These are phyloP conservation scores for Neocatenulostroma microsporum DNA, from an alignment of 2,329 filamentous ascomycete species.

Conservation along the genomic window DNA sequence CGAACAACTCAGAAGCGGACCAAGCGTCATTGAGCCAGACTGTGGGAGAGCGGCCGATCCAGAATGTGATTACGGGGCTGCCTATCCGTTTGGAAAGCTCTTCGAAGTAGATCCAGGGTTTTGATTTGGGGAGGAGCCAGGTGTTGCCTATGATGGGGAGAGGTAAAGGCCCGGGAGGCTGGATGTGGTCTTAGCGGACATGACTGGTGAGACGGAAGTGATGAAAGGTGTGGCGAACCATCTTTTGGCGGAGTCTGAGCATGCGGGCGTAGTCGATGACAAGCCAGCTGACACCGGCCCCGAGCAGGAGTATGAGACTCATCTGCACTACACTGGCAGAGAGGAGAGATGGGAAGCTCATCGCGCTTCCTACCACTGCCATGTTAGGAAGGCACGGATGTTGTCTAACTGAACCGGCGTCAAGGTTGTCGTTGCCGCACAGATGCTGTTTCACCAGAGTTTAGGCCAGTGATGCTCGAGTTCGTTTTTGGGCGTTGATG, in stretches of 20 bases:
- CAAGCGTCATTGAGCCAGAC: slow-evolving; percentile 40
- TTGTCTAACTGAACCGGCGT: too few species aligned
- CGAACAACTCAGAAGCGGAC: slow-evolving; percentile 39
- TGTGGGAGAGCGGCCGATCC: slow-evolving; percentile 41
- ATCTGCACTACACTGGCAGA: slow-evolving; percentile 2
- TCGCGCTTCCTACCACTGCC: slow-evolving; percentile 5
- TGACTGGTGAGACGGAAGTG: too few species aligned
- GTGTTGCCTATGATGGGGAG: slow-evolving; percentile 41
- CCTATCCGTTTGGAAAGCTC: slow-evolving; percentile 39
- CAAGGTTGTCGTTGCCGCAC: too few species aligned
- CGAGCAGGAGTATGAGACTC: slow-evolving; percentile 20
- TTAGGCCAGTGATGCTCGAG: too few species aligned
- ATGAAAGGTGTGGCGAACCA: slow-evolving; percentile 13
- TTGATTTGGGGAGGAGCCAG: slow-evolving; percentile 26
- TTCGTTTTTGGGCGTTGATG: too few species aligned
- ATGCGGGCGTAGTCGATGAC: slow-evolving; percentile 20
- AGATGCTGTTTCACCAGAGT: too few species aligned
- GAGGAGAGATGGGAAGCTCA: neutral
- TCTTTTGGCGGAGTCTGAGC: slow-evolving; percentile 14
- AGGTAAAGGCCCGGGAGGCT: slow-evolving; percentile 41
- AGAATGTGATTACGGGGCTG: slow-evolving; percentile 41
- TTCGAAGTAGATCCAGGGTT: slow-evolving; percentile 38
- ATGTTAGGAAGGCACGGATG: too few species aligned
- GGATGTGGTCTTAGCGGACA: too few species aligned
- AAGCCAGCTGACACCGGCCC: slow-evolving; percentile 16